Percentiles rank a stretch among this genome's conserved stretches.
Conservation (phyloP, 2,329 filamentous ascomycete genomes). For the Penicillium sp. region DNA sequence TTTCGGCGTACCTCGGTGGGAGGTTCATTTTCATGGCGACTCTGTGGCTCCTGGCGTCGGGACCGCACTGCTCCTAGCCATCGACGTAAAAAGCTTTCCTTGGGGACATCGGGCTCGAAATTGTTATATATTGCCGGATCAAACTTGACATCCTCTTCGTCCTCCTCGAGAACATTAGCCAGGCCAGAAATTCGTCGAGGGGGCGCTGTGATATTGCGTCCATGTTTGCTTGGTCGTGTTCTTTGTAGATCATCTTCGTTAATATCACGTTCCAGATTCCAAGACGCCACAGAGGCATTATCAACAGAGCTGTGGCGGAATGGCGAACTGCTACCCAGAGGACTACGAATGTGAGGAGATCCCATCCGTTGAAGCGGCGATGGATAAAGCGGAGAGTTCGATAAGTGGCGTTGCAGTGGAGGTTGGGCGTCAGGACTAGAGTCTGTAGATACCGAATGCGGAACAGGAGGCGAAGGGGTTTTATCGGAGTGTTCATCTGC, state of each 20-base stretch:
- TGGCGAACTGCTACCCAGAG: conserved; percentile 17
- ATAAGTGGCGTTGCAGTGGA: conserved; percentile 15
- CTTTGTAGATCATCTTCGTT: conserved; percentile 31
- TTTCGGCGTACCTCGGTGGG: background rate
- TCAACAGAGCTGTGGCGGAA: conserved; percentile 23
- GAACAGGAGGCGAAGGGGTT: conserved; percentile 31
- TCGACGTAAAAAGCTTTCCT: conserved; percentile 5
- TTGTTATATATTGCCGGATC: background rate
- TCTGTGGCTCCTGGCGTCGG: background rate
- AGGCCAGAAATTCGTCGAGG: conserved; percentile 30
- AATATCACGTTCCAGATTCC: conserved; percentile 30
- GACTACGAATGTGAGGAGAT: conserved; percentile 8
- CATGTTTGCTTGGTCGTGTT: conserved; percentile 24
- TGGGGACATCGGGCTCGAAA: background rate
- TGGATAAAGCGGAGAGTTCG: conserved; percentile 24
- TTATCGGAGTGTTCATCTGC: conserved; percentile 21
- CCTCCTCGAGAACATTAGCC: conserved; percentile 25
- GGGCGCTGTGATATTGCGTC: conserved; percentile 30
- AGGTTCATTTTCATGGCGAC: background rate
- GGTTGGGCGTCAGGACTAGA: conserved; percentile 24
- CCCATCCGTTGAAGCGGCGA: conserved; percentile 20
- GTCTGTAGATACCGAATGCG: conserved; percentile 26
- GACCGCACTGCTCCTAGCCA: conserved; percentile 3
- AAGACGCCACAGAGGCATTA: conserved; percentile 30
- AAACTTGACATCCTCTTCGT: conserved; percentile 14